phyloP scores from a whole-genome alignment of 306 rosid genomes.

The Sophora flavescens region DNA sequence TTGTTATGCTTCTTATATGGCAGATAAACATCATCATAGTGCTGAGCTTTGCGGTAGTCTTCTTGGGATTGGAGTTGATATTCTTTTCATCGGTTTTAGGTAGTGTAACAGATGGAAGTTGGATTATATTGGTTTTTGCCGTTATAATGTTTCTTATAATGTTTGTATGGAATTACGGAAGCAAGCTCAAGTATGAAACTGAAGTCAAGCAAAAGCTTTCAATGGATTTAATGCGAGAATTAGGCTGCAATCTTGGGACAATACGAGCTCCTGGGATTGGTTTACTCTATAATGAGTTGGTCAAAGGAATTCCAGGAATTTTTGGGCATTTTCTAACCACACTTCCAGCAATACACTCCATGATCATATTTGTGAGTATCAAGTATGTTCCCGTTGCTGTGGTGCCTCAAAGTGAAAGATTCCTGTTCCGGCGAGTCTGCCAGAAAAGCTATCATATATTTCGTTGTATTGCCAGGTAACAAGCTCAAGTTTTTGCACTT shows the following conservation, averaged over 20 bases:
- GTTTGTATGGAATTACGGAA: constrained; percentile 93
- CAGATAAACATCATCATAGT: constrained; percentile 83
- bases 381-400: constrained; percentile 92
- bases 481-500: constrained; percentile 24
- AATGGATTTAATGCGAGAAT: constrained; percentile 81
- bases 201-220: constrained; percentile 93
- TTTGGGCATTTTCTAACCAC: constrained; percentile 93
- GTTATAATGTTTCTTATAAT: constrained; percentile 80
- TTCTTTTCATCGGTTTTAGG: constrained; percentile 94
- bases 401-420: constrained; percentile 96
- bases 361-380: constrained; percentile 92
- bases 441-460: constrained; percentile 88
- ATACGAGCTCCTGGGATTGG: constrained; percentile 98
- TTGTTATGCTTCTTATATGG: constrained; percentile 99
- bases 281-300: constrained; percentile 92
- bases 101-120: constrained; percentile 94
- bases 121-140: constrained; percentile 92
- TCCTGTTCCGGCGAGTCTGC: constrained; percentile 92
- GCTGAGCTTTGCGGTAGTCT: constrained; percentile 67
- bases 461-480: constrained; percentile 96
- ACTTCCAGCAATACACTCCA: constrained; percentile 70
- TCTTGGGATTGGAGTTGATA: constrained; percentile 85
- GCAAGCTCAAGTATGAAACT: constrained; percentile 97
- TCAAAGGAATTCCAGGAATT: constrained; percentile 94
- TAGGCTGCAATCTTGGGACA: constrained; percentile 94